Evolutionary conservation across 2,329 filamentous ascomycete species (phyloP).

Genomic region (Coniochaeta sp.): DNA sequence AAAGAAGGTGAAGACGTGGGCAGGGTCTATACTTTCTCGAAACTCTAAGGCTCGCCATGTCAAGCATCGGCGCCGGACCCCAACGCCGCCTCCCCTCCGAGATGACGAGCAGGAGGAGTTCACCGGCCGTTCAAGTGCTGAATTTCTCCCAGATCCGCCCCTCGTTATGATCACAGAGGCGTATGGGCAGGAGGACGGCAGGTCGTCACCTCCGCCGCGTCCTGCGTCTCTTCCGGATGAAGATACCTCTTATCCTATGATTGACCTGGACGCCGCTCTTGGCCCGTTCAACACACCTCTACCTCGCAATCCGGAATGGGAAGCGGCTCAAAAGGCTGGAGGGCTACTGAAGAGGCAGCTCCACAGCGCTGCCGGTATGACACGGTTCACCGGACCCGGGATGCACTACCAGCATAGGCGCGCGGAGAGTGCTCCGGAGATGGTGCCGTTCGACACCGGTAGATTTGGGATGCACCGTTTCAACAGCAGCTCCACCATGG

Average conservation of each 20-base stretch:
- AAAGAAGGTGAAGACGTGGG: constrained; percentile 72
- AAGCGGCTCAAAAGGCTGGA: constrained; percentile 55
- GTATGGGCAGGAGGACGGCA: constrained; percentile 19
- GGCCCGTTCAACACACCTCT: constrained; percentile 84
- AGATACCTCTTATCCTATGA: constrained; percentile 70
- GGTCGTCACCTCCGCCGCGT: constrained; percentile 30
- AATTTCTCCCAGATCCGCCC: constrained; percentile 20
- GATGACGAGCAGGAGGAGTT: constrained; percentile 22
- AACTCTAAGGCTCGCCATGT: constrained; percentile 48
- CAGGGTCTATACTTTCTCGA: constrained; percentile 58
- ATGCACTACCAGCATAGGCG: constrained; percentile 70
- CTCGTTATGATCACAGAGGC: constrained; percentile 35
- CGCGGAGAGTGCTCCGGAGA: constrained; percentile 73
- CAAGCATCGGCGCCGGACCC: constrained; percentile 34
- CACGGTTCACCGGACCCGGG: constrained; percentile 60
- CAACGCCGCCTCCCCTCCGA: constrained; percentile 36
- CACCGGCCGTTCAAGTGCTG: constrained; percentile 14
- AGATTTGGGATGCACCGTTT: constrained; percentile 54
- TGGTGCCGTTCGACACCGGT: constrained; percentile 64
- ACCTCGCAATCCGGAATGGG: constrained; percentile 56
- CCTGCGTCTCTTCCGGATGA: constrained; percentile 37
- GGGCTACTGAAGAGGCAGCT: constrained; percentile 58
- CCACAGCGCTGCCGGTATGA: constrained; percentile 69
- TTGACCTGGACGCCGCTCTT: constrained; percentile 89
- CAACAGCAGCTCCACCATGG: constrained; percentile 67